These are phyloP conservation scores for Naganishia vaughanmartiniae DNA, from an alignment of 768 basidiomycete species.

Conservation along the genomic window DNA sequence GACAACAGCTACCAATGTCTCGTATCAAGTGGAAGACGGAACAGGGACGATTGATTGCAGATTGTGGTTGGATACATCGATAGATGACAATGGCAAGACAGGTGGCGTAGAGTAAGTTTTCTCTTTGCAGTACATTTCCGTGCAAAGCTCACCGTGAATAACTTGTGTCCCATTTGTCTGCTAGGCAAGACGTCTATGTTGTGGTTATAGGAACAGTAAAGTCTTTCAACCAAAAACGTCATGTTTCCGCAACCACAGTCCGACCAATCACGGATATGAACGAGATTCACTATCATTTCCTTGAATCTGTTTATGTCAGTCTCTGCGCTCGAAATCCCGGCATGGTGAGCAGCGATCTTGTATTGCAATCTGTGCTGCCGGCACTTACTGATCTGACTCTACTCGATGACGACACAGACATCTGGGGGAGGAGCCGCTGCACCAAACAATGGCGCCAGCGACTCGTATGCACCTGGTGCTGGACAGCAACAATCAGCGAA, in stretches of 20 bases:
- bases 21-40: constrained; percentile 80
- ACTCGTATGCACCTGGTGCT: constrained; percentile 53
- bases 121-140: not conserved
- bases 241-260: constrained; percentile 75
- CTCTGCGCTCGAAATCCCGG: constrained; percentile 61
- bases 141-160: not conserved
- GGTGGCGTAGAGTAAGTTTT: constrained; percentile 51
- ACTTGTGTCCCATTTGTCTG: not conserved
- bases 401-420: not conserved
- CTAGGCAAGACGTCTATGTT: constrained; percentile 72
- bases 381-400: not conserved
- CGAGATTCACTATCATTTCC: constrained; percentile 76
- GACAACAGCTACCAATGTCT: constrained; percentile 72
- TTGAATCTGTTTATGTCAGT: constrained; percentile 71
- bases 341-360: constrained; percentile 16
- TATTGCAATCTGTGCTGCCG: not conserved
- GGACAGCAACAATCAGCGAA: constrained; percentile 54
- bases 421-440: constrained; percentile 10
- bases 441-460: not conserved
- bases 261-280: constrained; percentile 66
- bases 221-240: constrained; percentile 73
- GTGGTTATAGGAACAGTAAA: constrained; percentile 79
- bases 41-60: constrained; percentile 57
- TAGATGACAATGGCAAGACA: constrained; percentile 56
- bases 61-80: constrained; percentile 71